Evolutionary conservation across 441 rosid genomes (phyloP).

Genomic region (Pelargonium citronellum): DNA sequence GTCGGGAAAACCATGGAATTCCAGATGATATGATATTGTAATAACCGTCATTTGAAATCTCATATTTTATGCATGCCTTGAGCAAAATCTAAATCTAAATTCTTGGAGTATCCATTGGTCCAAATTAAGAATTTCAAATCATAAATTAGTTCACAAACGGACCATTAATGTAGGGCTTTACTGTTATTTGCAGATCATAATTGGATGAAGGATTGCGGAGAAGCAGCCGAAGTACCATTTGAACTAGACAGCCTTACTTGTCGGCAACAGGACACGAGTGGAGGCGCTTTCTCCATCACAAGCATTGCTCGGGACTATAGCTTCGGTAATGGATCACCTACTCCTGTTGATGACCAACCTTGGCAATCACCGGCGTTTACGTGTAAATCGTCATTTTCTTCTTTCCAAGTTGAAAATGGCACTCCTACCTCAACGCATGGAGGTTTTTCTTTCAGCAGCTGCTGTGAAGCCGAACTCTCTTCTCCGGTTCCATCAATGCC

Average conservation of each 20-base stretch:
- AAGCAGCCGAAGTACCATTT: constrained; percentile 31
- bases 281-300: constrained; percentile 38
- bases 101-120: no score
- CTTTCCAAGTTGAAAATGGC: constrained; percentile 32
- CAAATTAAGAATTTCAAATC: no score
- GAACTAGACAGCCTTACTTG: constrained; percentile 27
- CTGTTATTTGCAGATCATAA: constrained; percentile 47
- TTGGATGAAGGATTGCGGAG: constrained; percentile 52
- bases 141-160: no score
- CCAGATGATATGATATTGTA: no score
- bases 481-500: constrained; percentile 54
- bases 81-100: no score
- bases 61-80: no score
- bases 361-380: constrained; percentile 31
- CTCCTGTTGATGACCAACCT: constrained; percentile 20
- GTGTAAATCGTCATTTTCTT: constrained; percentile 54
- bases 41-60: no score
- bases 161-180: background rate
- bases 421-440: constrained; percentile 29
- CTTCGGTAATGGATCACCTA: constrained; percentile 38
- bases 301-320: constrained; percentile 48
- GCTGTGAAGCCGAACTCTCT: constrained; percentile 32
- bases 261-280: constrained; percentile 36
- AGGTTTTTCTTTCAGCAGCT: constrained; percentile 57
- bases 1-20: no score